A percentile compares a stretch with the other conserved stretches of the same genome.
Evolutionary conservation across 1,139 yeast genomes (phyloP).

Genomic region (Kodamaea sp.): DNA sequence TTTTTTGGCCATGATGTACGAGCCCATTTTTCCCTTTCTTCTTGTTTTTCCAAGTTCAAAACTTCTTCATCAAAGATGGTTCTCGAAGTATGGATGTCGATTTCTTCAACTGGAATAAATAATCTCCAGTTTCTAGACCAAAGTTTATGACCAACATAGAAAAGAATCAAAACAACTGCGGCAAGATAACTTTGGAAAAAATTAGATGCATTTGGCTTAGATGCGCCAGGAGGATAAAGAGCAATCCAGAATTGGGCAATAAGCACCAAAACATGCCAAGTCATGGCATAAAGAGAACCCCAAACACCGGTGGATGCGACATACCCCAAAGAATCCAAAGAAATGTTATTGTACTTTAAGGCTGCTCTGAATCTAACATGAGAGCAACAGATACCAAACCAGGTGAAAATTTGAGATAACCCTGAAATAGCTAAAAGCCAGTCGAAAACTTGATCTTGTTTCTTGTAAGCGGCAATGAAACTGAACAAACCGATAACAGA

Average conservation of each 20-base stretch:
- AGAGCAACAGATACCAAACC: slow-evolving; percentile 41
- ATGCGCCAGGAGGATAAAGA: slow-evolving; percentile 33
- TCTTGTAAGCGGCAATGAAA: slow-evolving; percentile 38
- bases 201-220: slow-evolving; percentile 25
- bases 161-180: slow-evolving; percentile 31
- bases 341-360: slow-evolving; percentile 33
- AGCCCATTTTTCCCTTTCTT: slow-evolving; percentile 26
- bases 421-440: slow-evolving; percentile 47
- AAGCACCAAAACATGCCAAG: slow-evolving; percentile 33
- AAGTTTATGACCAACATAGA: slow-evolving; percentile 35
- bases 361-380: slow-evolving; percentile 44
- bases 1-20: slow-evolving; percentile 26
- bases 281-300: slow-evolving; percentile 38
- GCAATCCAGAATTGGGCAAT: slow-evolving; percentile 45
- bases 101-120: slow-evolving; percentile 29
- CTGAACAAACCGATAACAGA: slow-evolving; percentile 29
- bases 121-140: slow-evolving; percentile 32
- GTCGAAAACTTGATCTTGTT: slow-evolving; percentile 40
- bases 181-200: slow-evolving; percentile 40
- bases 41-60: slow-evolving; percentile 34
- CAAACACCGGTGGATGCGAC: slow-evolving; percentile 39
- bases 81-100: slow-evolving; percentile 33
- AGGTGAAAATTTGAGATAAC: slow-evolving; percentile 40
- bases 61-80: slow-evolving; percentile 38
- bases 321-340: slow-evolving; percentile 36